Evolutionary conservation across 345 rosid genomes (phyloP).

Genomic region (Populus alba): DNA sequence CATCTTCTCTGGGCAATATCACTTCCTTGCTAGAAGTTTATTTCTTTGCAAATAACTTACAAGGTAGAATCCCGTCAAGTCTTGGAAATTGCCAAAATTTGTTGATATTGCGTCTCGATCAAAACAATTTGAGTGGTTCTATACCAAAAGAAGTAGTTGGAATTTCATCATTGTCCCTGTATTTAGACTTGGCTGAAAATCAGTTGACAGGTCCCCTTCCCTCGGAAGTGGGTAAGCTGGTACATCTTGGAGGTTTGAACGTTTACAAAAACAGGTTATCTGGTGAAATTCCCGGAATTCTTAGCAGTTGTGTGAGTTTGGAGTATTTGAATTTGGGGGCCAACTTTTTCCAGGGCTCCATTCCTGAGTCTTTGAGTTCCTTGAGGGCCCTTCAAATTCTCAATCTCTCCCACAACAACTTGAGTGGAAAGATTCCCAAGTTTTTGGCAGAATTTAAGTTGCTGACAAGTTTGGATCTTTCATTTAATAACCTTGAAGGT

Average conservation of each 20-base stretch:
- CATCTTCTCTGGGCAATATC: background rate
- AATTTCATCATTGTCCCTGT: background rate
- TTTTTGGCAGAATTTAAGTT: background rate
- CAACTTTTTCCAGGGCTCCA: constrained; percentile 13
- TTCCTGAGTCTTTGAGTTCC: background rate
- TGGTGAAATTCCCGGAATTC: background rate
- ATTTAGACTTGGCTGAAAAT: background rate
- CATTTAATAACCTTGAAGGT: constrained; percentile 11
- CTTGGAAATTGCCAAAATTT: background rate
- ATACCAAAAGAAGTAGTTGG: background rate
- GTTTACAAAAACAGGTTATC: background rate
- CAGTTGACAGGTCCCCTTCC: constrained; percentile 9
- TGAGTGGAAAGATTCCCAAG: constrained; percentile 10
- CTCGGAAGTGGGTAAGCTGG: background rate
- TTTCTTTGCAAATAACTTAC: background rate
- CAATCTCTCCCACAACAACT: constrained; percentile 13
- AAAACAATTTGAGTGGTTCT: background rate
- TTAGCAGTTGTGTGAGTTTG: constrained; percentile 7
- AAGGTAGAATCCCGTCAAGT: constrained; percentile 10
- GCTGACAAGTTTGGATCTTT: constrained; percentile 5
- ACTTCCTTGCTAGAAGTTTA: background rate
- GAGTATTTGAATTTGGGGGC: background rate
- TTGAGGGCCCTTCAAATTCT: constrained; percentile 3
- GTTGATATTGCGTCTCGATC: too few species aligned
- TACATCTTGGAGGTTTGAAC: background rate